Evolutionary conservation across 306 rosid genomes (phyloP).

Genomic region (Glycyrrhiza uralensis): DNA sequence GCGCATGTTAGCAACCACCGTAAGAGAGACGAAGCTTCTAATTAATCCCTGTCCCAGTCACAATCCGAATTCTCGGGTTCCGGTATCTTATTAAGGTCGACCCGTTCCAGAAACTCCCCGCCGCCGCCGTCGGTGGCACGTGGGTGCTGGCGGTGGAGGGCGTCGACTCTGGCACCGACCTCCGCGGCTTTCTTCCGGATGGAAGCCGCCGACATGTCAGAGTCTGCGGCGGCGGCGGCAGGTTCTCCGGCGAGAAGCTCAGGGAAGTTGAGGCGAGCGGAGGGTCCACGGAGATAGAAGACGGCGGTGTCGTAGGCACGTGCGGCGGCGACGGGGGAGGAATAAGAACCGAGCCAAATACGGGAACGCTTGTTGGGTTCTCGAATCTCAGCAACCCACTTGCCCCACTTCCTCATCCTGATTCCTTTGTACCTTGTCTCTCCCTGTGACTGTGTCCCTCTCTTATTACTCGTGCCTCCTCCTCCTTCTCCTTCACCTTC

Average conservation of each 20-base stretch:
- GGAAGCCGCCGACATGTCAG: constrained; percentile 74
- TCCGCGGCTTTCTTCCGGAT: constrained; percentile 83
- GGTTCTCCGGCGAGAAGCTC: constrained; percentile 44
- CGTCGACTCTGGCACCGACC: constrained; percentile 89
- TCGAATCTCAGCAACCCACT: constrained; percentile 98
- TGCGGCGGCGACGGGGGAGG: constrained; percentile 87
- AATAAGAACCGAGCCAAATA: constrained; percentile 95
- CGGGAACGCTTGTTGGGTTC: constrained; percentile 92
- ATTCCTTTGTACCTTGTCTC: constrained; percentile 79
- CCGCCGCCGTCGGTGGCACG: constrained; percentile 18
- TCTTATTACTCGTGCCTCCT: constrained; percentile 14
- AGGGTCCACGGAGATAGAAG: constrained; percentile 72
- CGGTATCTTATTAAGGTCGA: constrained; percentile 75
- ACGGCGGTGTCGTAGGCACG: constrained; percentile 94
- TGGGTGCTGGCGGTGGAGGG: constrained; percentile 41
- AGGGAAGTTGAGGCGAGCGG: constrained; percentile 85
- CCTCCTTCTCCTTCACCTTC: constrained; percentile 7
- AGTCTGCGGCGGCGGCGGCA: neutral
- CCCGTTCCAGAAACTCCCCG: constrained; percentile 45
- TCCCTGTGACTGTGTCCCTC: constrained; percentile 23
- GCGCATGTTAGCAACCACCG: constrained; percentile 42
- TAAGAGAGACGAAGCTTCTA: neutral
- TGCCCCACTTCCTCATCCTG: constrained; percentile 99
- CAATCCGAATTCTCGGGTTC: constrained; percentile 70
- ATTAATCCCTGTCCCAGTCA: constrained; percentile 34